Evolutionary conservation across 139 green algal genomes (phyloP).

Genomic region (Chlorella ohadii): DNA sequence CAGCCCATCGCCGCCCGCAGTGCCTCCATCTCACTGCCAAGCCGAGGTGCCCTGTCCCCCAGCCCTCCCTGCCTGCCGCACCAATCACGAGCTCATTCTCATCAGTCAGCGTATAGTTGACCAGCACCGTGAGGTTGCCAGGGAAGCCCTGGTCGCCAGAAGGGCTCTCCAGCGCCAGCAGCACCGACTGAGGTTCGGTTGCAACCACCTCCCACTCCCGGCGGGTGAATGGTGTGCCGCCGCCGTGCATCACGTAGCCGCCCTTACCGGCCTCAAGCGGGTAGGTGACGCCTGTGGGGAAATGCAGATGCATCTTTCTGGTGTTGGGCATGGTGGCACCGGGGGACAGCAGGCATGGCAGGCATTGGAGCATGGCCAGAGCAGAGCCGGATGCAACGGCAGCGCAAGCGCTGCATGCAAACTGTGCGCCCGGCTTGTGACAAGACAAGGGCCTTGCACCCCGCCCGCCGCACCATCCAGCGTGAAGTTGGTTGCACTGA

Average conservation of each 20-base stretch:
- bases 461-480: not conserved
- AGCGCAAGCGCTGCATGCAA: no score
- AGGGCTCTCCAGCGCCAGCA: not conserved
- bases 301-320: no score
- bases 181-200: not conserved
- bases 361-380: no score
- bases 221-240: not conserved
- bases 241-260: not conserved
- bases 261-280: not conserved
- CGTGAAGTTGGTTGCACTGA: not conserved
- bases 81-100: not conserved
- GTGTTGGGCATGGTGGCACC: no score
- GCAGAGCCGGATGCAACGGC: no score
- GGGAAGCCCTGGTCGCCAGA: slow-evolving; percentile 11
- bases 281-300: not conserved
- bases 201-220: slow-evolving; percentile 1
- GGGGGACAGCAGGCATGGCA: no score
- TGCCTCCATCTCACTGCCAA: no score
- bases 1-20: no score
- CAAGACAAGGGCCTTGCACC: no score
- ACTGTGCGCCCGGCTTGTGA: no score
- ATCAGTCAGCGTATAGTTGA: not conserved
- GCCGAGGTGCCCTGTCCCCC: no score
- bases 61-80: no score
- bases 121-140: not conserved